Base-by-base conservation (phyloP, 306 rosid genomes). In the Rosa rugosa region DNA sequence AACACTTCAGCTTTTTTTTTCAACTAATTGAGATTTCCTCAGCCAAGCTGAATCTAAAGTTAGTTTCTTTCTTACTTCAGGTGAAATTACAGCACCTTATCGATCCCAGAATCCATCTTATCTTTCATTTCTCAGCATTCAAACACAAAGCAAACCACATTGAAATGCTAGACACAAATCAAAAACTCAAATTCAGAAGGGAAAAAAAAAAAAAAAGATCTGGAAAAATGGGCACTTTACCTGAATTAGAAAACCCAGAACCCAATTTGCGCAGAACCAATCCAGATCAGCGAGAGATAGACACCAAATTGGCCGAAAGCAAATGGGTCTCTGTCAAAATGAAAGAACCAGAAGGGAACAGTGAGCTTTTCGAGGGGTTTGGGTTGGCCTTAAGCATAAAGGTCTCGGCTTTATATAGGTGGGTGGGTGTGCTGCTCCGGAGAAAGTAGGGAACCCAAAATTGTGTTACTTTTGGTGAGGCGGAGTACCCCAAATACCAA, bases 261-360 rank as follows among this genome's bases (percentile, higher is more conserved):
- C 41, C 41, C 60, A 81, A 69, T 74, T 79, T 77, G 73, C 23
- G 84, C 75, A 71, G 81, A 79, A 87, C 83, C 82, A 87, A 79
- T 84, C 84, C 79, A 86, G 91, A 82, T 90, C 93, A 71, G 83
- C 80, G 67, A 80, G 69, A 77, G 41, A 23, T 42, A 73, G 76
- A 66, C 66, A 41, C 74, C 66, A 68, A 77, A 80, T 46, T 75
- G 75, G 75, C 78, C 63, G 31, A 74, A 76, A 71, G n/a, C 80
- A 82, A 75, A 59, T 62, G 82, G 75, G 50, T 31, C 72, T 17
- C 59, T 50, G 25, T 75, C 59, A 60, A 62, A 75, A 25, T 45
- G 20, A 1, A 62, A 45, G 27, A 75, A 60, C 34, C 8, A 5
- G 22, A 47, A 45, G 45, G 25, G 45, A 73, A 27, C 3, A 54